phyloP scores from a whole-genome alignment of 495 filamentous ascomycete genomes.

The Aspergillus avenaceus region DNA sequence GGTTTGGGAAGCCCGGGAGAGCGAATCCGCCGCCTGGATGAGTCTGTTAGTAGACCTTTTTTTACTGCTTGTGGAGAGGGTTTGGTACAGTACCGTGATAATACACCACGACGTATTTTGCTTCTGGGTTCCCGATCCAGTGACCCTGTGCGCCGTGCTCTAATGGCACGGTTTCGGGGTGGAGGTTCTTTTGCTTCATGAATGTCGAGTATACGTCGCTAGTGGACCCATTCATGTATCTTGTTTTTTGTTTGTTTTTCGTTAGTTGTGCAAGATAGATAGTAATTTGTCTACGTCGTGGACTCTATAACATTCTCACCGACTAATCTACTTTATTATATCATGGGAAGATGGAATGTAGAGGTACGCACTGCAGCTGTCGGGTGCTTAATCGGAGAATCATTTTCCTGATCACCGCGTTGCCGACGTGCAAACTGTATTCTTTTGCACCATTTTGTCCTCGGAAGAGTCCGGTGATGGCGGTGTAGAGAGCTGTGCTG shows the following conservation, averaged over 20 bases:
- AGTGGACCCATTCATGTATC: conserved; percentile 33
- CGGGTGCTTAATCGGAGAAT: conserved; percentile 17
- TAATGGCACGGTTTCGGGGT: conserved; percentile 46
- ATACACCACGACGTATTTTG: conserved; percentile 55
- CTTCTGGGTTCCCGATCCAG: conserved; percentile 55
- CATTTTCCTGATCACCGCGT: conserved; percentile 23
- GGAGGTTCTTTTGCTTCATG: conserved; percentile 41
- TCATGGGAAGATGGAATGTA: not conserved
- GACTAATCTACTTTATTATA: too few species aligned
- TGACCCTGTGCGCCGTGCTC: conserved; percentile 48
- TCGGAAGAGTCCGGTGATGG: conserved; percentile 35
- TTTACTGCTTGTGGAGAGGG: not conserved
- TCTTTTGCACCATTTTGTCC: conserved; percentile 28
- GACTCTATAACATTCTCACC: too few species aligned
- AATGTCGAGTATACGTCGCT: conserved; percentile 41
- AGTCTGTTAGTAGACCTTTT: too few species aligned
- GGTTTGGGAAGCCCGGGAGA: conserved; percentile 33
- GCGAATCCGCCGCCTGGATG: conserved; percentile 61
- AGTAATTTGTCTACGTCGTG: not conserved
- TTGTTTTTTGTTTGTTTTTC: too few species aligned
- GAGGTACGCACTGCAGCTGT: conserved; percentile 37
- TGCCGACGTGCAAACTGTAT: conserved; percentile 30
- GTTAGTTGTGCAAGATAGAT: too few species aligned
- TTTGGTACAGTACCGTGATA: conserved; percentile 47
- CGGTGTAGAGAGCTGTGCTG: conserved; percentile 20